Conservation (phyloP, 805 yeast genomes). For the Cyberlindnera lachancei region DNA sequence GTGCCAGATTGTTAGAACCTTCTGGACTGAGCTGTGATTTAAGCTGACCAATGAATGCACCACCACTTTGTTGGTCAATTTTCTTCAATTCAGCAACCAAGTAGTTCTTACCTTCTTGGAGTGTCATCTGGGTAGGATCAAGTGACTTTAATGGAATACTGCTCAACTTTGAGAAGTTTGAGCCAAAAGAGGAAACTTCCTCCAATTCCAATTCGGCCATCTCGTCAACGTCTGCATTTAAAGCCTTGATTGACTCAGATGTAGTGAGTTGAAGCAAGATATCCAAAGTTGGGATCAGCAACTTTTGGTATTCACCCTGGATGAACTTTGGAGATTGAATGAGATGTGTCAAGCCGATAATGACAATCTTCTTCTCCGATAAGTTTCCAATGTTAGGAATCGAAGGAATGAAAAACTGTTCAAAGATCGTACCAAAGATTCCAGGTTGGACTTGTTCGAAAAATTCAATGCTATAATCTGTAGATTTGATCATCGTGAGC, state of each 20-base stretch:
- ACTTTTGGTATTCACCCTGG: slow-evolving; percentile 34
- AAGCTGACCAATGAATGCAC: slow-evolving; percentile 12
- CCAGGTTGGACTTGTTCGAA: slow-evolving; percentile 67
- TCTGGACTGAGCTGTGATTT: slow-evolving; percentile 15
- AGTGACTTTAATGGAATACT: slow-evolving; percentile 51
- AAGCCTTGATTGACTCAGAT: slow-evolving; percentile 29
- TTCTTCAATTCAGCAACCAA: slow-evolving; percentile 14
- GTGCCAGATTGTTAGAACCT: slow-evolving; percentile 9
- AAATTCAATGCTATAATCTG: slow-evolving; percentile 51
- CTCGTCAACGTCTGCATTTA: slow-evolving; percentile 29
- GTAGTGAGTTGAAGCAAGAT: slow-evolving; percentile 32
- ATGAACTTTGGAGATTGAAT: slow-evolving; percentile 27
- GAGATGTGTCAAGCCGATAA: slow-evolving; percentile 42
- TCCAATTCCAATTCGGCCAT: slow-evolving; percentile 44
- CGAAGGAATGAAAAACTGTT: slow-evolving; percentile 32
- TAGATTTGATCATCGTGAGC: slow-evolving; percentile 36
- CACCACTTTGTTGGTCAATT: slow-evolving; percentile 15
- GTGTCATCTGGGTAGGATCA: slow-evolving; percentile 47
- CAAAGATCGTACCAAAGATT: slow-evolving; percentile 43
- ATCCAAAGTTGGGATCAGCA: slow-evolving; percentile 36
- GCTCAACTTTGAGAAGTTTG: slow-evolving; percentile 68
- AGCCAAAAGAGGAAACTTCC: slow-evolving; percentile 78
- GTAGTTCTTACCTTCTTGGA: slow-evolving; percentile 12
- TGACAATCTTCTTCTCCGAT: slow-evolving; percentile 46
- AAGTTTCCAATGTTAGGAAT: slow-evolving; percentile 40